Evolutionary conservation across 2,329 filamentous ascomycete species (phyloP).

Genomic region (Shiraia bambusicola): DNA sequence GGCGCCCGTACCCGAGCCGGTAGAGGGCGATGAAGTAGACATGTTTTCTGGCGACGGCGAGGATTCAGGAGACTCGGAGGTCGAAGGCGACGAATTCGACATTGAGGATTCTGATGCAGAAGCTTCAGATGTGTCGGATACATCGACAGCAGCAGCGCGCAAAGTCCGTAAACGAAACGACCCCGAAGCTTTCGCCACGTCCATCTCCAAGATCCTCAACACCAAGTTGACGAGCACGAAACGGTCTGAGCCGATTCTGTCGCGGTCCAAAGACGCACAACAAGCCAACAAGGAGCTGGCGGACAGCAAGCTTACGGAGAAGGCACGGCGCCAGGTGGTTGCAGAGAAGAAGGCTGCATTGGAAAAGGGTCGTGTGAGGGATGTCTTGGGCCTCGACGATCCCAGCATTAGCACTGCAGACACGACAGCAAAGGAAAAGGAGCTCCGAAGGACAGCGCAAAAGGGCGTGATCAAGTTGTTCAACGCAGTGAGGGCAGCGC

Average conservation of each 20-base stretch:
- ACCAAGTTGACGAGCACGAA: constrained; percentile 83
- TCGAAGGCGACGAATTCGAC: constrained; percentile 37
- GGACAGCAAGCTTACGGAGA: constrained; percentile 77
- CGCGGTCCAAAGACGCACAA: constrained; percentile 74
- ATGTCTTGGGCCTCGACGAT: constrained; percentile 72
- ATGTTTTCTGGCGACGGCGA: constrained; percentile 24
- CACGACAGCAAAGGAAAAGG: constrained; percentile 70
- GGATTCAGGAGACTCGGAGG: constrained; percentile 45
- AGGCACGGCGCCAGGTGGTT: constrained; percentile 75
- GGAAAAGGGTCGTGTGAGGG: constrained; percentile 85
- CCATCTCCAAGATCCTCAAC: constrained; percentile 87
- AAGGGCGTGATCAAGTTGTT: constrained; percentile 94
- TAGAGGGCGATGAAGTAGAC: constrained; percentile 6
- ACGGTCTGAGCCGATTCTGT: constrained; percentile 86
- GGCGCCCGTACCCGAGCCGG: constrained; percentile 25
- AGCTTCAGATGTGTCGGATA: constrained; percentile 35
- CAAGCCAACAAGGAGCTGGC: constrained; percentile 71
- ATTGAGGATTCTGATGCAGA: constrained; percentile 44
- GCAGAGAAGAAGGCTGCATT: constrained; percentile 76
- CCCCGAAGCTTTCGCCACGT: constrained; percentile 85
- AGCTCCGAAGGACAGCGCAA: constrained; percentile 83
- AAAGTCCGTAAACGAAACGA: constrained; percentile 85
- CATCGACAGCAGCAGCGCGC: constrained; percentile 32
- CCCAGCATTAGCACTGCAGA: constrained; percentile 50
- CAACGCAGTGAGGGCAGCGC: constrained; percentile 89